Conservation (phyloP, 2,329 filamentous ascomycete genomes). For the Botrytis fragariae region DNA sequence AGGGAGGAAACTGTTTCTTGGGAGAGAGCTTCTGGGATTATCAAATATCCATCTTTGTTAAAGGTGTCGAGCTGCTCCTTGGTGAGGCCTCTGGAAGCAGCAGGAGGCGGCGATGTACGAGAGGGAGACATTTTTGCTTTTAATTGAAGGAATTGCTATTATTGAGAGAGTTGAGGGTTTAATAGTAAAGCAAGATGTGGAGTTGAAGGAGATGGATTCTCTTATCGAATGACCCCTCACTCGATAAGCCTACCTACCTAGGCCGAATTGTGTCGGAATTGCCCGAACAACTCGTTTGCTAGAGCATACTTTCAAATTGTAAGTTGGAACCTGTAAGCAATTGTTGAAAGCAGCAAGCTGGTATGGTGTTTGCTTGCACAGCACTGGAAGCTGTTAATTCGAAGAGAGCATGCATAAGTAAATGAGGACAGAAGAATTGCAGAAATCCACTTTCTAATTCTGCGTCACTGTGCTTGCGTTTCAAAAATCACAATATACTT, state of each 20-base stretch:
- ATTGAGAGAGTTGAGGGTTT: neutral
- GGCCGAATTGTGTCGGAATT: neutral
- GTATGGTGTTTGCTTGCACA: neutral
- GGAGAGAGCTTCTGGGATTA: constrained; percentile 75
- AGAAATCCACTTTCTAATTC: no score
- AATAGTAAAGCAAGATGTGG: neutral
- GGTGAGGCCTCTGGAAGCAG: constrained; percentile 51
- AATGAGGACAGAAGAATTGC: no score
- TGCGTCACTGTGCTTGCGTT: no score
- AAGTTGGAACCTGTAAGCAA: neutral
- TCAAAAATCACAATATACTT: no score
- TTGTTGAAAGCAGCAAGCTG: neutral
- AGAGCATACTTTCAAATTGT: neutral
- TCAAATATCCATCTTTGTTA: constrained; percentile 81
- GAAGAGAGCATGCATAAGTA: no score
- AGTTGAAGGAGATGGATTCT: neutral
- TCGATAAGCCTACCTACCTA: neutral
- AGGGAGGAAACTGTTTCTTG: constrained; percentile 64
- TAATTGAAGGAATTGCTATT: neutral
- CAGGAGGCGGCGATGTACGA: neutral
- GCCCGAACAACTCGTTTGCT: neutral
- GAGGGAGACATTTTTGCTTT: neutral
- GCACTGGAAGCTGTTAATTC: no score
- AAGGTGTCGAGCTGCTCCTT: constrained; percentile 70
- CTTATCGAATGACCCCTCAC: constrained; percentile 6